A percentile compares a stretch with the other conserved stretches of the same genome.
Evolutionary conservation across 2,329 filamentous ascomycete genomes (phyloP).

Genomic region (Colletotrichum agaves): DNA sequence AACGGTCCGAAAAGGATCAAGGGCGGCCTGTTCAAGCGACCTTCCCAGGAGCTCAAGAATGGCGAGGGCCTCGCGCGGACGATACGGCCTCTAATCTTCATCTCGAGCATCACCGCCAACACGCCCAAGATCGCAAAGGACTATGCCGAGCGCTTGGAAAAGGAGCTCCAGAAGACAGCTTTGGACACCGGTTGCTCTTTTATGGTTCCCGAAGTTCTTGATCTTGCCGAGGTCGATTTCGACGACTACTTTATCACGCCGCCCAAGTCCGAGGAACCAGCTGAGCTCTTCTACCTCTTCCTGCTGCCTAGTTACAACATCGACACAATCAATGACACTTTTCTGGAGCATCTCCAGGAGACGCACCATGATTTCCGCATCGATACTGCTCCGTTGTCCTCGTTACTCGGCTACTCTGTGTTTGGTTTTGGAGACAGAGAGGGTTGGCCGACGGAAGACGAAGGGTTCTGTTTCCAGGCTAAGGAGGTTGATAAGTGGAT

Average conservation of each 20-base stretch:
- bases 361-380: slow-evolving; percentile 98
- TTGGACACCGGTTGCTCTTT: slow-evolving; percentile 51
- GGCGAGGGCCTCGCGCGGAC: slow-evolving; percentile 51
- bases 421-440: slow-evolving; percentile 94
- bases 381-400: slow-evolving; percentile 83
- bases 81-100: slow-evolving; percentile 85
- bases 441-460: slow-evolving; percentile 89
- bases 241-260: slow-evolving; percentile 90
- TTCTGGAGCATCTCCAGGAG: slow-evolving; percentile 87
- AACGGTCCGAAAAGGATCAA: slow-evolving; percentile 62
- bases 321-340: slow-evolving; percentile 88
- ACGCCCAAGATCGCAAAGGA: slow-evolving; percentile 79
- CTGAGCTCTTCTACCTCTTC: slow-evolving; percentile 83
- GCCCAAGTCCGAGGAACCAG: slow-evolving; percentile 68
- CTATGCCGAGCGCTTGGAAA: slow-evolving; percentile 67
- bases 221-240: slow-evolving; percentile 88
- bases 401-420: slow-evolving; percentile 86
- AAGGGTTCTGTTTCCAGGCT: slow-evolving; percentile 94
- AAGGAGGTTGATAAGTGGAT: slow-evolving; percentile 94
- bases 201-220: slow-evolving; percentile 72
- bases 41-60: slow-evolving; percentile 26
- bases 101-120: slow-evolving; percentile 85
- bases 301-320: slow-evolving; percentile 94
- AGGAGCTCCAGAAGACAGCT: slow-evolving; percentile 62
- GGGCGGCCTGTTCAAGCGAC: slow-evolving; percentile 47